Base-by-base conservation (phyloP, 129 eudicot genomes). In the Centrapalus pauciflorus region DNA sequence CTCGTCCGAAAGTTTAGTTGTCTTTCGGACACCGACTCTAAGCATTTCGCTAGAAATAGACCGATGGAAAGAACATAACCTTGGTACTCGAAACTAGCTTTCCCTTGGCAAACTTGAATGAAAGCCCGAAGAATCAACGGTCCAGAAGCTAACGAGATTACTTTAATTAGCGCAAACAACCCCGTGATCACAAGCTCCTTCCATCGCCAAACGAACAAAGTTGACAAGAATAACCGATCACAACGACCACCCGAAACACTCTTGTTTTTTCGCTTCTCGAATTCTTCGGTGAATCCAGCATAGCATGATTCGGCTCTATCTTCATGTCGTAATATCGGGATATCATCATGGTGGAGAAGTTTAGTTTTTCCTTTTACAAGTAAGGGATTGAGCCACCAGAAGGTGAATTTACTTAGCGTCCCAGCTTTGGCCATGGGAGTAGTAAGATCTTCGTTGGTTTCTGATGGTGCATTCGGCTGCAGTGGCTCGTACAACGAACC, bases 381-480 rank as follows among this genome's bases (percentile, higher is more conserved):
- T 29, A 87, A n/a, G 27, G 81, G 69, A 72, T 84, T 87, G 12
- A 87, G 62, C 90, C 95, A 87, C 79, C 82, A 84, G 62, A 87
- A 87, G 48, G 85, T 56, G 69, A 81, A 28, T 60, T 8, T 77
- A 45, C 90, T 84, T 21, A 81, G 16, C 41, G 70, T 3, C 41
- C 90, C 85, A 0, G 95, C 88, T 24, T 52, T 34, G 9, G 76
- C 74, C 65, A 76, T 79, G 3, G 85, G 82, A 30, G 85, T 84
- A 30, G 85, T 84, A 17, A 76, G 70, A 26, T 66, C 55, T 21
- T 80, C 81, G 7, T 38, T 7, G 20, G 45, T 55, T 64, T 72
- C 43, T 11, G 40, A 7, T 28, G 51, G 38, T 11, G 10, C 46
- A n/a, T 66, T 68, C 3, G 51, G 73, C 58, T 26, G 81, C 23